Evolutionary conservation across 768 basidiomycete genomes (phyloP).

Genomic region (Leucogyrophana mollusca): DNA sequence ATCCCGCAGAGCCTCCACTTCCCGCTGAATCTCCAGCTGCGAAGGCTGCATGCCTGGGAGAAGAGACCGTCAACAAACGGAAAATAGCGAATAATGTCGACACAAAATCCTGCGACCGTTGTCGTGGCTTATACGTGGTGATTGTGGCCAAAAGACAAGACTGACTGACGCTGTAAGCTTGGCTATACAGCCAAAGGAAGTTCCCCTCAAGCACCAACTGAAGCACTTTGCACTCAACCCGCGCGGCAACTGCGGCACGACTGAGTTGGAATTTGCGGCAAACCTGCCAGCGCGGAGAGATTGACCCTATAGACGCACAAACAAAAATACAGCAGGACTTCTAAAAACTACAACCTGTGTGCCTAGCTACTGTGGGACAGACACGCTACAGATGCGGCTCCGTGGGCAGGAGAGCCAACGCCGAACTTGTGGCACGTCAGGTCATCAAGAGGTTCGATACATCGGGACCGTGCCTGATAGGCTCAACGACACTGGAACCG

Average conservation of each 20-base stretch:
- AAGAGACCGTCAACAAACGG: constrained; percentile 2
- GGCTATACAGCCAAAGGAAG: constrained; percentile 2
- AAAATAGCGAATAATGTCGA: constrained; percentile 15
- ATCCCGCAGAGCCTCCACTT: constrained; percentile 83
- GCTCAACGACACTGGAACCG: not conserved
- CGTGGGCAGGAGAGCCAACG: no score
- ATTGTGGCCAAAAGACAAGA: constrained; percentile 4
- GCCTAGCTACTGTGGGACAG: not conserved
- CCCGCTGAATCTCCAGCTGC: constrained; percentile 81
- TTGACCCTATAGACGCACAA: not conserved
- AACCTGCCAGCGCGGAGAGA: not conserved
- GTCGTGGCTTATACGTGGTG: constrained; percentile 9
- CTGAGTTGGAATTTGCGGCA: constrained; percentile 8
- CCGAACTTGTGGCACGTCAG: not conserved
- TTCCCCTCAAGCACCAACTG: not conserved
- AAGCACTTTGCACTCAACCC: not conserved
- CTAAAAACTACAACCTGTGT: not conserved
- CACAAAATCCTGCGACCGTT: constrained; percentile 7
- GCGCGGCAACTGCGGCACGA: constrained; percentile 8
- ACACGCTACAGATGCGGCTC: no score
- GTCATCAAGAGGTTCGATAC: not conserved
- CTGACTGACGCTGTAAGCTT: not conserved
- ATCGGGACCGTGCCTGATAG: not conserved
- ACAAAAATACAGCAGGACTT: no score
- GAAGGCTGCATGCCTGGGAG: constrained; percentile 62